These are phyloP conservation scores for Podospora didyma DNA, from an alignment of 495 filamentous ascomycete species.

Conservation along the genomic window DNA sequence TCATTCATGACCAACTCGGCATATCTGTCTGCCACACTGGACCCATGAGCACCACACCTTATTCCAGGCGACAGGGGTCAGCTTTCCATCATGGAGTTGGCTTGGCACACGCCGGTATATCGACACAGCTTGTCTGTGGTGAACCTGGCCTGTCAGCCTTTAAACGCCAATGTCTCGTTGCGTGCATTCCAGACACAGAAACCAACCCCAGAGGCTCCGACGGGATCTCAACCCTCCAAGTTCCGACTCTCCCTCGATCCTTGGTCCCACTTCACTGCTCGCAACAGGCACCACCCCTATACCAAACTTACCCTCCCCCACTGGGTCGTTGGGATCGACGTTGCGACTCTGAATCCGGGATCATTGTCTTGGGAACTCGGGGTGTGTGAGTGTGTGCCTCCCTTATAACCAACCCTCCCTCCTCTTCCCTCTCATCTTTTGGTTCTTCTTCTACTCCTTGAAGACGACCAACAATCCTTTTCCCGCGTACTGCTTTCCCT, in stretches of 20 bases:
- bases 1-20: not conserved
- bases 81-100: too few relatives aligned
- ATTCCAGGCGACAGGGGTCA: too few relatives aligned
- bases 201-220: too few relatives aligned
- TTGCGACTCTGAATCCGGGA: conserved; percentile 24
- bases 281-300: not conserved
- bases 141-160: too few relatives aligned
- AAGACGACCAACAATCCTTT: not conserved
- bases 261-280: not conserved
- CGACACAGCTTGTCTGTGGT: too few relatives aligned
- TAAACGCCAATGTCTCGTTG: too few relatives aligned
- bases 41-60: too few relatives aligned
- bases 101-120: too few relatives aligned
- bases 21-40: not conserved
- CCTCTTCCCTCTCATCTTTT: not conserved
- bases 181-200: too few relatives aligned
- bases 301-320: not conserved
- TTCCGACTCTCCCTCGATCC: too few relatives aligned
- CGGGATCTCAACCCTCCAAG: too few relatives aligned
- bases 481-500: not conserved
- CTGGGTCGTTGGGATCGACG: conserved; percentile 21
- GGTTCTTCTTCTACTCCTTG: not conserved
- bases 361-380: conserved; percentile 10
- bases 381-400: not conserved
- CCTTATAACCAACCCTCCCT: not conserved